Evolutionary conservation across 2,329 filamentous ascomycete genomes (phyloP), one percentile per base, ranked within the genome.

Genomic region (Polychaeton citri): DNA sequence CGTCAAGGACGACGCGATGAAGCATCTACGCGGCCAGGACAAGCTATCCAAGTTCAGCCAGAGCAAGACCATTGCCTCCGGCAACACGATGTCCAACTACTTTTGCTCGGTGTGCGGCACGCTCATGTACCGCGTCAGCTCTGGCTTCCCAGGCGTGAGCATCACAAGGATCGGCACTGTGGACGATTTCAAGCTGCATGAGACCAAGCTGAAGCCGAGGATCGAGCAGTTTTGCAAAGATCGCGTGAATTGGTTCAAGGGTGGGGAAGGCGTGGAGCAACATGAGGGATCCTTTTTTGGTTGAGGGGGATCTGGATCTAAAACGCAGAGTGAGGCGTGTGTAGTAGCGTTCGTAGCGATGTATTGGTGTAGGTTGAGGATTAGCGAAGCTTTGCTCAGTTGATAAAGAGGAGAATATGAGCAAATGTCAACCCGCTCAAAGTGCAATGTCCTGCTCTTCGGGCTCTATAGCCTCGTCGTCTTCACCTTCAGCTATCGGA

Each of bases 31-130:
- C 9, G 73, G 74, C 6, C 53, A 57, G 3, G 65, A 71, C 1
- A 66, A 64, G 19, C 59, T 77, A 9, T 69, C 51, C 13, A 43
- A 47, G 1, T 76, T 56, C 38, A 43, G 48, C 3, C 67, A 75
- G 44, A 46, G 45, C 2, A 48, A 57, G n/a, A 74, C 71, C 0
- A 64, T 72, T 28, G 58, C 42, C 0, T 60, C 62, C 0, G 61
- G 61, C 2, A 61, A 65, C 36, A 52, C 34, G 5, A 80, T 79
- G 74, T 69, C 68, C 6, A 78, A 79, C 46, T 60, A 64, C 48
- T 80, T 79, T 53, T 80, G 76, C 44, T 55, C 48, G 0, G 68
- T 59, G 0, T 80, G 76, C 47, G 74, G 76, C 0, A 68, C 67
- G 0, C 61, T 78, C 4, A 69, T 79, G 71, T 78, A 76, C 44